A percentile compares a stretch with the other conserved stretches of the same genome.
These are phyloP conservation scores for Ilex aquifolium DNA, from an alignment of 257 asterid genomes.

Conservation along the genomic window DNA sequence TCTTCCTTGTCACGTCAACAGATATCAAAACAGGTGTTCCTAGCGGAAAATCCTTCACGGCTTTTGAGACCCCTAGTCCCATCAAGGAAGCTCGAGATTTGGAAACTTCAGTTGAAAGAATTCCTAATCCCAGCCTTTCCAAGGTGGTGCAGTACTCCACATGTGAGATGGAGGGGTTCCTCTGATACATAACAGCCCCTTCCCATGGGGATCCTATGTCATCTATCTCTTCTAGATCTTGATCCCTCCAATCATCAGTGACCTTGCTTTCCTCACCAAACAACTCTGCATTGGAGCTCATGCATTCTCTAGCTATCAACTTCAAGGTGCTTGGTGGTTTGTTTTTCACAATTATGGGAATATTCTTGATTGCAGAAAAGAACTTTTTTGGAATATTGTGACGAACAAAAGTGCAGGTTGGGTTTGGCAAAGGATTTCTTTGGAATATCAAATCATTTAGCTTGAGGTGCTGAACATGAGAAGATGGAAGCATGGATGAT, in stretches of 20 bases:
- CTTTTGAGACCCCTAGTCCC: slow-evolving; percentile 70
- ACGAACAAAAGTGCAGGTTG: neutral
- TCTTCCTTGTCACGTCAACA: slow-evolving; percentile 62
- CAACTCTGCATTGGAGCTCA: neutral
- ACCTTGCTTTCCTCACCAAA: neutral
- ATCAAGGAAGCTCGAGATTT: slow-evolving; percentile 59
- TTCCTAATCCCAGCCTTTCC: slow-evolving; percentile 72
- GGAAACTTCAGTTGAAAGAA: slow-evolving; percentile 60
- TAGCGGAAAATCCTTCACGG: slow-evolving; percentile 48
- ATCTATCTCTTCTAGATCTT: slow-evolving; percentile 20
- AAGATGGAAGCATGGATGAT: neutral
- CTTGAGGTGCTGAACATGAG: neutral
- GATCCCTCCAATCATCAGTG: neutral
- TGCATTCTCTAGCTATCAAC: neutral
- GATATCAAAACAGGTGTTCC: slow-evolving; percentile 92
- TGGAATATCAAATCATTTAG: neutral
- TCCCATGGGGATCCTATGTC: slow-evolving; percentile 70
- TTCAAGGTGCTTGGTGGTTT: neutral
- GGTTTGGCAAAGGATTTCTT: neutral
- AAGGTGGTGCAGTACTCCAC: slow-evolving; percentile 81
- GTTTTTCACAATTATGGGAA: neutral
- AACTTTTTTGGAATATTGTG: neutral
- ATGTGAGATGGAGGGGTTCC: slow-evolving; percentile 60
- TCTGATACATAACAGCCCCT: slow-evolving; percentile 58
- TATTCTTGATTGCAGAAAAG: neutral